Evolutionary conservation across 2,329 filamentous ascomycete genomes (phyloP), one percentile per base, ranked within the genome.

Genomic region (Polytolypa hystricis): DNA sequence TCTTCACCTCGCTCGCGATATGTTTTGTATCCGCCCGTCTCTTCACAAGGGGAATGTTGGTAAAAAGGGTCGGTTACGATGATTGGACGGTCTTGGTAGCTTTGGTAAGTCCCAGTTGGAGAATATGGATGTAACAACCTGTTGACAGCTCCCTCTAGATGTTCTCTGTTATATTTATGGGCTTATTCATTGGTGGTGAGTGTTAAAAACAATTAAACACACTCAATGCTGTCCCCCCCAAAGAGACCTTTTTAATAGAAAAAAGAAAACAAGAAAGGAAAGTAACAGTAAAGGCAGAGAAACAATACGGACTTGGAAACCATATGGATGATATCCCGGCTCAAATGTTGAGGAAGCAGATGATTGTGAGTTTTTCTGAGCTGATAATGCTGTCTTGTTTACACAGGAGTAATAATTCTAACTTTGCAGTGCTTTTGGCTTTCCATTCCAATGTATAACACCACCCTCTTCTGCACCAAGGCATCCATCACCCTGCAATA

Each of bases 51-150:
- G 43, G 47, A 3, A 41, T 47, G 8, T 41, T 61, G 34, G 50
- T 59, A 25, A 55, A 54, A 40, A 54, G 61, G 25, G 48, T 58
- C 37, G 53, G 53, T 32, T 32, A 46, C 8, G 55, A 61, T 16
- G 61, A 65, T 38, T 58, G 57, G 49, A 51, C 50, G 17, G 57
- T 63, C 30, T 11, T 64, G 6, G 45, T 54, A 17, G 52, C 60
- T 4, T 43, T 60, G 15, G 52, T 59, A 47, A 35, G 51, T 21
- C 11, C 11, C 11, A 11, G 17, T 5, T 18, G 5, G n/a, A 8
- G 29, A 19, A 9, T 23, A 26, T 27, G 26, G 4, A 23, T 25
- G 4, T 6, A 21, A 37, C 11, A 14, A 5, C 23, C n/a, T 19
- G 18, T 20, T 35, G 12, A 40, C 31, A 25, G 33, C 30, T 5